Percentiles rank a stretch among this genome's conserved stretches.
These are phyloP conservation scores for Dryas octopetala DNA, from an alignment of 306 rosid genomes.

Conservation along the genomic window DNA sequence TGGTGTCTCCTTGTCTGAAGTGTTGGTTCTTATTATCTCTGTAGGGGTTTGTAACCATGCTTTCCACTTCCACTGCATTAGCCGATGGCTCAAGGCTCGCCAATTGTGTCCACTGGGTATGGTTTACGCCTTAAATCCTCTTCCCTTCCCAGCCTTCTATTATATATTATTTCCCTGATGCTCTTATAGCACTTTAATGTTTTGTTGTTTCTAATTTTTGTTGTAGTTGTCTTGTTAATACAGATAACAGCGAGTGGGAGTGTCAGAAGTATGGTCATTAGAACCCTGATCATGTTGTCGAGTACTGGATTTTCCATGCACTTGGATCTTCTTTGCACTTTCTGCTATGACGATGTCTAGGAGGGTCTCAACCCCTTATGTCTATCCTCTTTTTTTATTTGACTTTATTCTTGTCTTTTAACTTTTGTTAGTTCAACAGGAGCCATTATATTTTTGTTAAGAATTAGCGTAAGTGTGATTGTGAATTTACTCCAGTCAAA, in stretches of 20 bases:
- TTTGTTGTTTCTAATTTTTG: background rate
- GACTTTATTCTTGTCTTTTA: too few relatives aligned
- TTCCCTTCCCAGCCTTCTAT: too few relatives aligned
- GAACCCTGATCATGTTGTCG: slow-evolving; percentile 22
- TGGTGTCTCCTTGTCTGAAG: too few relatives aligned
- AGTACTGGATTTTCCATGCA: background rate
- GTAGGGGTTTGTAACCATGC: too few relatives aligned
- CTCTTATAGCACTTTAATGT: background rate
- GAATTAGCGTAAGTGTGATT: background rate
- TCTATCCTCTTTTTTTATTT: background rate
- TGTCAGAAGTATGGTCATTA: slow-evolving; percentile 98
- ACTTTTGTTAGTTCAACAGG: background rate
- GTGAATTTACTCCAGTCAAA: background rate
- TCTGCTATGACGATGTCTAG: background rate
- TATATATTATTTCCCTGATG: background rate
- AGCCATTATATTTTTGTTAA: background rate
- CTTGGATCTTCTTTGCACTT: background rate
- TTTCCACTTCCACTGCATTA: too few relatives aligned
- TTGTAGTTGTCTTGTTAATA: slow-evolving; percentile 2
- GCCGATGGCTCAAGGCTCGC: too few relatives aligned
- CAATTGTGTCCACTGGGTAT: too few relatives aligned
- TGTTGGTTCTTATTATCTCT: too few relatives aligned
- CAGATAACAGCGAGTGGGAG: slow-evolving; percentile 99
- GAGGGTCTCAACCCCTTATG: background rate
- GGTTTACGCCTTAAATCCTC: too few relatives aligned